These are phyloP conservation scores for Penicillium sp. DNA, from an alignment of 2,329 filamentous ascomycete genomes.

Conservation along the genomic window DNA sequence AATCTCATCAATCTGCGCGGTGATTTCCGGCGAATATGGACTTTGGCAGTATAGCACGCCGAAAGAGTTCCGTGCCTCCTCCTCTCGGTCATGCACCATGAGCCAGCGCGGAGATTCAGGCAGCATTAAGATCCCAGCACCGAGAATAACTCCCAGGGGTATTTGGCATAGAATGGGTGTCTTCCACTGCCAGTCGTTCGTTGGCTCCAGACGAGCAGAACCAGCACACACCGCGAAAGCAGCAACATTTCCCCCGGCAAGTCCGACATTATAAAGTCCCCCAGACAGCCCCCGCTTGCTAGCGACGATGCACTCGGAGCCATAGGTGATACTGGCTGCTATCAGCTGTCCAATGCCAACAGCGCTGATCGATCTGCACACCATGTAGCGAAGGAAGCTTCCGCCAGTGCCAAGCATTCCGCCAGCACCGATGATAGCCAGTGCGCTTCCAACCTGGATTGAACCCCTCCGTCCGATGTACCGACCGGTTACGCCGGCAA, in stretches of 20 bases:
- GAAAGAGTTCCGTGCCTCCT: slow-evolving; percentile 24
- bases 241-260: slow-evolving; percentile 27
- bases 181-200: slow-evolving; percentile 31
- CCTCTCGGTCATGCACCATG: slow-evolving; percentile 18
- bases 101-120: slow-evolving; percentile 30
- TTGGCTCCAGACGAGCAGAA: slow-evolving; percentile 21
- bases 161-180: slow-evolving; percentile 32
- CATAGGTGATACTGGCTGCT: slow-evolving; percentile 20
- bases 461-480: slow-evolving; percentile 22
- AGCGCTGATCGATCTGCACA: slow-evolving; percentile 26
- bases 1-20: slow-evolving; percentile 25
- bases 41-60: slow-evolving; percentile 19
- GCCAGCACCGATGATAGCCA: slow-evolving; percentile 26
- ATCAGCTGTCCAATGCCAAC: slow-evolving; percentile 24
- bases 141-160: slow-evolving; percentile 25
- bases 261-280: slow-evolving; percentile 27
- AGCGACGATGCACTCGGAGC: slow-evolving; percentile 26
- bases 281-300: slow-evolving; percentile 23
- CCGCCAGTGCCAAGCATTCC: slow-evolving; percentile 27
- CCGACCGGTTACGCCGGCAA: slow-evolving; percentile 19
- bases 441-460: slow-evolving; percentile 24
- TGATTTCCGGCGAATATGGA: slow-evolving; percentile 21
- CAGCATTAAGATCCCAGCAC: slow-evolving; percentile 26
- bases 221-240: slow-evolving; percentile 29
- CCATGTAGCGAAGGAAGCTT: slow-evolving; percentile 27